A percentile compares a stretch with the other conserved stretches of the same genome.
These are phyloP conservation scores for Sarocladium brachiariae DNA, from an alignment of 2,329 filamentous ascomycete species.

Conservation along the genomic window DNA sequence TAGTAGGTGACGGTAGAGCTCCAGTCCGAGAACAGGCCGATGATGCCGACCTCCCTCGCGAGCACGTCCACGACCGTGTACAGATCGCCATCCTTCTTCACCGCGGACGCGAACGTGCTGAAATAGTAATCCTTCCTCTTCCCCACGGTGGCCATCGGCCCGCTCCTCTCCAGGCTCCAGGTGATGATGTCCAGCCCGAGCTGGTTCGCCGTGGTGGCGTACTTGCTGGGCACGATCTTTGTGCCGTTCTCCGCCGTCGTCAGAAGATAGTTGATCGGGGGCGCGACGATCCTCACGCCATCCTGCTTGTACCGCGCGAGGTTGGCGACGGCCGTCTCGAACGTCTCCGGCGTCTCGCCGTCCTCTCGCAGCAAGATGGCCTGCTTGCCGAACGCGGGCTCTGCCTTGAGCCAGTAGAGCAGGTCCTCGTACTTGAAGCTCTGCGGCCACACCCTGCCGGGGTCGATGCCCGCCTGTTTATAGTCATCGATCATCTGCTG, in stretches of 20 bases:
- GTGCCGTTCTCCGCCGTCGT: conserved; percentile 36
- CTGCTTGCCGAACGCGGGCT: conserved; percentile 53
- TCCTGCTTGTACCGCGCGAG: conserved; percentile 47
- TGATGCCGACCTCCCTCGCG: conserved; percentile 51
- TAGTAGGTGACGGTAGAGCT: conserved; percentile 62
- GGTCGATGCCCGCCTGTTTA: conserved; percentile 42
- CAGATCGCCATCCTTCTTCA: conserved; percentile 58
- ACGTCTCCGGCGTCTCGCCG: conserved; percentile 45
- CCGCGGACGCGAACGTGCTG: conserved; percentile 43
- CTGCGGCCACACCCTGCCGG: conserved; percentile 53
- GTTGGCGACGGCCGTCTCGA: conserved; percentile 47
- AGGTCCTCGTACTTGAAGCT: conserved; percentile 59
- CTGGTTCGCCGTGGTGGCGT: conserved; percentile 53
- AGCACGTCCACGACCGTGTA: conserved; percentile 61
- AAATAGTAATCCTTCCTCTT: conserved; percentile 48
- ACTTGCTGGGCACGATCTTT: conserved; percentile 55
- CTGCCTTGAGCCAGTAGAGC: conserved; percentile 58
- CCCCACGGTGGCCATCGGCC: conserved; percentile 45
- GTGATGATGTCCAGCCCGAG: conserved; percentile 59
- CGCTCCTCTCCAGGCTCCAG: conserved; percentile 63
- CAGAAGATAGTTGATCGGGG: conserved; percentile 57
- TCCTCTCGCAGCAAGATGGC: conserved; percentile 60
- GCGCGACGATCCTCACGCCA: conserved; percentile 57
- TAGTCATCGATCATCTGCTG: conserved; percentile 60
- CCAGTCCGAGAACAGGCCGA: conserved; percentile 64